Percentiles rank a stretch among this genome's conserved stretches.
Conservation (phyloP, 1,284 basidiomycete genomes). For the Nidula niveotomentosa region DNA sequence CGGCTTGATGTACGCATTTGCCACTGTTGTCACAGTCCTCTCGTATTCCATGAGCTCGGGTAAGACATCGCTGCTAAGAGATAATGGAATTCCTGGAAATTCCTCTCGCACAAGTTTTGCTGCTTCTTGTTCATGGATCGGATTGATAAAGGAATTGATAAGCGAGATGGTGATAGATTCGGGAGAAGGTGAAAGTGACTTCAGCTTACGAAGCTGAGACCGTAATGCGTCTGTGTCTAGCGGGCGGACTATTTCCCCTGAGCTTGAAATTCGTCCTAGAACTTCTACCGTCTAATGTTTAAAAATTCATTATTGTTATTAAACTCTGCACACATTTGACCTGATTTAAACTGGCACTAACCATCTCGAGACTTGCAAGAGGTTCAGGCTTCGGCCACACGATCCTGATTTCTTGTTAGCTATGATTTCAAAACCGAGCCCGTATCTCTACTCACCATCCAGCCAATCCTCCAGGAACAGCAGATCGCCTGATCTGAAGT, state of each 20-base stretch:
- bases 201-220: conserved; percentile 14
- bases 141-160: conserved; percentile 28
- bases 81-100: conserved; percentile 24
- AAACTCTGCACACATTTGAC: neutral
- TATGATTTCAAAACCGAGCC: no score
- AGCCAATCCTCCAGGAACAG: conserved; percentile 25
- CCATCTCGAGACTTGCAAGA: conserved; percentile 23
- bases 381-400: conserved; percentile 27
- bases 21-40: conserved; percentile 27
- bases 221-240: conserved; percentile 16
- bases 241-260: conserved; percentile 20
- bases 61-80: conserved; percentile 21
- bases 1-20: conserved; percentile 26
- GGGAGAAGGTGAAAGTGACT: conserved; percentile 11
- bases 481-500: conserved; percentile 24
- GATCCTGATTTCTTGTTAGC: conserved; percentile 15
- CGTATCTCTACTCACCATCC: conserved; percentile 9
- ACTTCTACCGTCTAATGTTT: conserved; percentile 22
- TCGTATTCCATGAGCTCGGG: conserved; percentile 31
- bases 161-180: conserved; percentile 26
- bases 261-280: conserved; percentile 23
- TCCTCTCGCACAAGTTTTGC: conserved; percentile 16
- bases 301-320: no score
- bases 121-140: conserved; percentile 21
- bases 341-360: conserved; percentile 3